Conservation (phyloP, 2,329 filamentous ascomycete genomes). For the Cadophora sp. region DNA sequence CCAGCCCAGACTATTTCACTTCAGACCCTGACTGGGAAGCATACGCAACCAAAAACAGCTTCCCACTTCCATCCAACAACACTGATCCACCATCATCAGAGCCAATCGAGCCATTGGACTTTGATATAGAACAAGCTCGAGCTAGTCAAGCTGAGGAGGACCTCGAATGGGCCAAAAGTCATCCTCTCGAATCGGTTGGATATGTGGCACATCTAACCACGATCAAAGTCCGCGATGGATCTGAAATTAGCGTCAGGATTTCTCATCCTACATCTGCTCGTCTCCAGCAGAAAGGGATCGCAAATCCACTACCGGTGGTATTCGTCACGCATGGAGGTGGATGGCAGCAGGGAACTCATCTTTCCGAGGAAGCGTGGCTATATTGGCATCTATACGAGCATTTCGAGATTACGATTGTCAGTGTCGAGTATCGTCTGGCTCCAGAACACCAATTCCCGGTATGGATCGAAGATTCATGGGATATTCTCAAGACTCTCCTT, state of each 20-base stretch:
- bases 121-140: background rate
- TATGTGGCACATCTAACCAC: background rate
- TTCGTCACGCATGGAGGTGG: conserved; percentile 11
- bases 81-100: background rate
- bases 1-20: background rate
- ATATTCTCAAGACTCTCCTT: background rate
- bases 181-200: background rate
- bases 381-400: conserved; percentile 1
- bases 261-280: background rate
- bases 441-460: conserved; percentile 11
- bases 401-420: background rate
- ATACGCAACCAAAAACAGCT: background rate
- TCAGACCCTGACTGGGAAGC: conserved; percentile 6
- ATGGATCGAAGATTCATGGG: conserved; percentile 11
- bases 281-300: background rate
- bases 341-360: conserved; percentile 4
- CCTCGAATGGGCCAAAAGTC: background rate
- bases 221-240: background rate
- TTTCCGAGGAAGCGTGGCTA: conserved; percentile 5
- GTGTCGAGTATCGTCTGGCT: conserved; percentile 17
- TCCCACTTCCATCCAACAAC: background rate
- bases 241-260: conserved; percentile 2
- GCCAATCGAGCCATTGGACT: background rate
- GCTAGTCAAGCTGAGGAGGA: background rate
- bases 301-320: background rate